Conservation (phyloP, 148 eudicot genomes). For the Heliamphora exappendiculata region DNA sequence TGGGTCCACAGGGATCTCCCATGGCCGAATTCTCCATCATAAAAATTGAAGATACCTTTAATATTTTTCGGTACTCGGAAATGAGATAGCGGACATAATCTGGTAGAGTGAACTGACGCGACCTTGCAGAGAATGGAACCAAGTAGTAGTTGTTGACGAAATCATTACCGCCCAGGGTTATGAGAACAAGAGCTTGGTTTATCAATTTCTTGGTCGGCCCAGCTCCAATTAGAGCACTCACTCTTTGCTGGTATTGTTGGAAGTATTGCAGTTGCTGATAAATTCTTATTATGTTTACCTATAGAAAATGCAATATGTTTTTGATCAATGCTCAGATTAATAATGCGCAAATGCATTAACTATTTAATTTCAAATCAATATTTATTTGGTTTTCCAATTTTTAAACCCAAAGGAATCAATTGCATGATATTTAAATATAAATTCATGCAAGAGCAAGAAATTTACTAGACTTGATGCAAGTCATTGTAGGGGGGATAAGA, state of each 20-base stretch:
- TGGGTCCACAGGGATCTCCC: no score
- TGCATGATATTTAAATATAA: no score
- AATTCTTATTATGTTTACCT: constrained; percentile 39
- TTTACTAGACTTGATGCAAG: no score
- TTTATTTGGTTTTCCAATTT: no score
- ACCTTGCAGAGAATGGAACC: constrained; percentile 37
- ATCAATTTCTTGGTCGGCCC: constrained; percentile 19
- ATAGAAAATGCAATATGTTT: background rate
- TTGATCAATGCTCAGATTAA: no score
- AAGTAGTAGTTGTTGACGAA: constrained; percentile 45
- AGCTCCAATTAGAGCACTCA: constrained; percentile 24
- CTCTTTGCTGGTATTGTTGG: constrained; percentile 32
- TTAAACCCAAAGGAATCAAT: no score
- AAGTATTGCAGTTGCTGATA: constrained; percentile 26
- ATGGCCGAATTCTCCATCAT: no score
- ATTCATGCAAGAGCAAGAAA: no score
- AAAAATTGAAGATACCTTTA: constrained; percentile 25
- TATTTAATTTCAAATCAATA: no score
- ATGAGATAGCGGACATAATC: constrained; percentile 31
- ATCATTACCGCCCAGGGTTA: constrained; percentile 45
- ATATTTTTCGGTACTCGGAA: constrained; percentile 34
- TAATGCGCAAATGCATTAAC: no score
- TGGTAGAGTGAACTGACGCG: constrained; percentile 33
- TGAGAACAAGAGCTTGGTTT: constrained; percentile 32
- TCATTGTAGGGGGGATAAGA: no score